Percentiles rank a stretch among this genome's conserved stretches.
Conservation (phyloP, 352 stramenopile genomes). For the Phytopythium chamaehyphon region DNA sequence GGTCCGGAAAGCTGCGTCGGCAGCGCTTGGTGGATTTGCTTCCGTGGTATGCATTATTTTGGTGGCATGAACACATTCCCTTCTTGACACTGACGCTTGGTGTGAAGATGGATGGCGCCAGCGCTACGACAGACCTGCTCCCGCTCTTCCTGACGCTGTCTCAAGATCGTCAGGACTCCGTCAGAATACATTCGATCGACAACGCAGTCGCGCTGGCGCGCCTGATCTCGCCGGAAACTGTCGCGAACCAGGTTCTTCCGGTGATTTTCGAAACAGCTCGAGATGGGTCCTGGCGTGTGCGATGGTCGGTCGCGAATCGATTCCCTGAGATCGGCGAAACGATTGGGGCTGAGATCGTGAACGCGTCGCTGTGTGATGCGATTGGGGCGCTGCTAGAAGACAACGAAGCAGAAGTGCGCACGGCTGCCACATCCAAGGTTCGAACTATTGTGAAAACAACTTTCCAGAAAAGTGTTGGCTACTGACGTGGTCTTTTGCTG, state of each 20-base stretch:
- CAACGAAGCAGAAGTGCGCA: conserved; percentile 96
- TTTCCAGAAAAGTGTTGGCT: background rate
- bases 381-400: conserved; percentile 96
- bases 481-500: background rate
- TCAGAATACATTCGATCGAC: conserved; percentile 96
- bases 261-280: conserved; percentile 90
- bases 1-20: conserved; percentile 91
- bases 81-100: background rate
- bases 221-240: conserved; percentile 64
- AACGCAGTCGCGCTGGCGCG: conserved; percentile 95
- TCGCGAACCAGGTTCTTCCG: conserved; percentile 85
- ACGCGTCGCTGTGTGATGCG: conserved; percentile 69
- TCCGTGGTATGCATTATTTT: conserved; percentile 24
- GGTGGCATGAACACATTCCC: background rate
- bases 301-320: conserved; percentile 97
- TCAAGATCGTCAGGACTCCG: conserved; percentile 94
- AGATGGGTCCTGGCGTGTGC: conserved; percentile 97
- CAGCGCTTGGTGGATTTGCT: conserved; percentile 88
- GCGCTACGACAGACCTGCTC: conserved; percentile 69
- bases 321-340: conserved; percentile 93
- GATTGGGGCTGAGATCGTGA: conserved; percentile 69
- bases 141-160: conserved; percentile 81
- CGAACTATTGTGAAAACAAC: background rate
- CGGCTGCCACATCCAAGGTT: conserved; percentile 93
- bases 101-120: conserved; percentile 54